phyloP scores from a whole-genome alignment of 805 yeast species.

The Sugiyamaella mastotermitis region DNA sequence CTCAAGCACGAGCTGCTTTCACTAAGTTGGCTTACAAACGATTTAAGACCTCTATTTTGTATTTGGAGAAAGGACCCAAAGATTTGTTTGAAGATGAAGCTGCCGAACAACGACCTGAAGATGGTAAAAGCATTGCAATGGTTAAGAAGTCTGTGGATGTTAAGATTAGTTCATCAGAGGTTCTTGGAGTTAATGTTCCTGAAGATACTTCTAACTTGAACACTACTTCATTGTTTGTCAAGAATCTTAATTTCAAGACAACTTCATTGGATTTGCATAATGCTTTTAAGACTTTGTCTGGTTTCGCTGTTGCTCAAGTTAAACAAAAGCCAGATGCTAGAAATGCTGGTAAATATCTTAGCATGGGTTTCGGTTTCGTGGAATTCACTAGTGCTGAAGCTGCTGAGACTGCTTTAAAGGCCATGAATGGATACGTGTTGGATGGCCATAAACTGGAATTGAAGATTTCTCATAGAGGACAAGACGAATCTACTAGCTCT shows the following conservation, averaged over 20 bases:
- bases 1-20: constrained; percentile 86
- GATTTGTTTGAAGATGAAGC: constrained; percentile 50
- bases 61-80: constrained; percentile 91
- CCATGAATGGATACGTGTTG: constrained; percentile 68
- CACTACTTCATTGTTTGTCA: constrained; percentile 73
- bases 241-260: constrained; percentile 85
- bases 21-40: constrained; percentile 81
- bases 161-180: constrained; percentile 40
- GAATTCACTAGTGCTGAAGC: constrained; percentile 76
- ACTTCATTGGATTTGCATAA: constrained; percentile 49
- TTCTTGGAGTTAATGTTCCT: constrained; percentile 27
- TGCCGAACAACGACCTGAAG: constrained; percentile 31
- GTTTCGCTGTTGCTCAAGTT: constrained; percentile 76
- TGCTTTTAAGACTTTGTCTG: constrained; percentile 64
- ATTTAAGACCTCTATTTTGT: constrained; percentile 78
- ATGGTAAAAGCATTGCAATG: constrained; percentile 1
- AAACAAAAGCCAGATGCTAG: constrained; percentile 86
- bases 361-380: constrained; percentile 98
- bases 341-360: constrained; percentile 54
- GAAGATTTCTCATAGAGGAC: constrained; percentile 76
- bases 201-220: constrained; percentile 13
- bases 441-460: constrained; percentile 89
- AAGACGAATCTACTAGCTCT: constrained; percentile 14
- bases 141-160: constrained; percentile 1
- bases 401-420: constrained; percentile 69